Percentiles rank a stretch among this genome's conserved stretches.
Evolutionary conservation across 129 eudicot species (phyloP).

Genomic region (Solidago caesia): DNA sequence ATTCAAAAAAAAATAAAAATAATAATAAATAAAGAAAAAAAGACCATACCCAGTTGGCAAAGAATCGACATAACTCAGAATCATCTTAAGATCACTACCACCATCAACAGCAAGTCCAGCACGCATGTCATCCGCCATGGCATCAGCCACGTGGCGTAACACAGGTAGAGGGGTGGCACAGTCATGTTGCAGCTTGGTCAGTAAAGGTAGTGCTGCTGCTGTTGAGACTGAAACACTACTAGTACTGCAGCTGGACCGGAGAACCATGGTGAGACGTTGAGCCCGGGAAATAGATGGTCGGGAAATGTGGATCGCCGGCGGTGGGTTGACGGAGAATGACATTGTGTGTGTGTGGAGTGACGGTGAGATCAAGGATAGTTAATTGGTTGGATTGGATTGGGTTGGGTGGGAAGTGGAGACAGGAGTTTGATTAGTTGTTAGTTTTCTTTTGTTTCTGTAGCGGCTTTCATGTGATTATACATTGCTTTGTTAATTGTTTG

Average conservation of each 20-base stretch:
- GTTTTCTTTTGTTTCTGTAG: constrained; percentile 30
- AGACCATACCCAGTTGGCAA: constrained; percentile 75
- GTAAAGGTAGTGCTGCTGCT: constrained; percentile 42
- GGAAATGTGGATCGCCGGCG: constrained; percentile 37
- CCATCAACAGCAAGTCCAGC: constrained; percentile 76
- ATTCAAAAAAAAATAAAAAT: background rate
- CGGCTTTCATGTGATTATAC: constrained; percentile 24
- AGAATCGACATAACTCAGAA: constrained; percentile 68
- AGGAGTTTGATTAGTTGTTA: constrained; percentile 13
- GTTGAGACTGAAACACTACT: constrained; percentile 30
- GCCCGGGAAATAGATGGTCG: constrained; percentile 26
- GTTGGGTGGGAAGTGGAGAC: constrained; percentile 32
- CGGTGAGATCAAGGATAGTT: constrained; percentile 32
- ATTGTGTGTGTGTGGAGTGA: constrained; percentile 24
- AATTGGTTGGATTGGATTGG: background rate
- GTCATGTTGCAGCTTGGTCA: constrained; percentile 53
- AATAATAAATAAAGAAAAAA: background rate
- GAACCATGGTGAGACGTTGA: constrained; percentile 40
- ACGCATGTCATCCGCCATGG: constrained; percentile 82
- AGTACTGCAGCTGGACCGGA: constrained; percentile 40
- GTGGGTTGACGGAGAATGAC: constrained; percentile 37
- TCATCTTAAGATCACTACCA: constrained; percentile 77
- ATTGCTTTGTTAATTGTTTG: background rate
- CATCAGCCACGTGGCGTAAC: constrained; percentile 72
- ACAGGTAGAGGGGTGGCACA: constrained; percentile 75